A percentile compares a stretch with the other conserved stretches of the same genome.
phyloP scores from a whole-genome alignment of 169 alveolate genomes.

The Blepharisma undulans region DNA sequence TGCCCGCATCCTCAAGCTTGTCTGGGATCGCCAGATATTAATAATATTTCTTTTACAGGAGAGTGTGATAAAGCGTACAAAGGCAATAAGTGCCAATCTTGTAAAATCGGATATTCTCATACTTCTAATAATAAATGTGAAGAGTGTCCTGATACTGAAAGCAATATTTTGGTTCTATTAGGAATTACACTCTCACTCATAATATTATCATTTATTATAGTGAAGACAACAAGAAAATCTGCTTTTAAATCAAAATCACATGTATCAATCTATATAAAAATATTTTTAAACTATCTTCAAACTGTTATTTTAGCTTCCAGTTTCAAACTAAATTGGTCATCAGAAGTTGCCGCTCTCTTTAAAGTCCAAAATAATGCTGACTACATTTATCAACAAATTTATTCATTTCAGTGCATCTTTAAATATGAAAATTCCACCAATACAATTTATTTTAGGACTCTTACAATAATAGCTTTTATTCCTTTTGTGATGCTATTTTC shows the following conservation, averaged over 20 bases:
- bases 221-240: constrained; percentile 16
- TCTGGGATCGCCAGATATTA: neutral
- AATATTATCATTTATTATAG: neutral
- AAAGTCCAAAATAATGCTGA: too few species aligned
- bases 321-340: too few species aligned
- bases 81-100: neutral
- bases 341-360: too few species aligned
- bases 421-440: too few species aligned
- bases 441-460: too few species aligned
- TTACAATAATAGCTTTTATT: too few species aligned
- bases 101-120: neutral
- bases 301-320: too few species aligned
- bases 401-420: too few species aligned
- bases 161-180: too few species aligned
- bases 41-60: neutral
- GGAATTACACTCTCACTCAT: neutral
- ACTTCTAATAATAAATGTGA: neutral
- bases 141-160: neutral
- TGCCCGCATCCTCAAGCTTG: neutral
- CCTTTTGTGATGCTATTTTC: too few species aligned
- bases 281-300: constrained; percentile 24
- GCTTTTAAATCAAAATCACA: neutral
- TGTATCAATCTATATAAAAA: constrained; percentile 30
- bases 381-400: too few species aligned
- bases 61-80: neutral